Evolutionary conservation across 176 grass and related monocot genomes (phyloP).

Genomic region (Aegilops bicornis): DNA sequence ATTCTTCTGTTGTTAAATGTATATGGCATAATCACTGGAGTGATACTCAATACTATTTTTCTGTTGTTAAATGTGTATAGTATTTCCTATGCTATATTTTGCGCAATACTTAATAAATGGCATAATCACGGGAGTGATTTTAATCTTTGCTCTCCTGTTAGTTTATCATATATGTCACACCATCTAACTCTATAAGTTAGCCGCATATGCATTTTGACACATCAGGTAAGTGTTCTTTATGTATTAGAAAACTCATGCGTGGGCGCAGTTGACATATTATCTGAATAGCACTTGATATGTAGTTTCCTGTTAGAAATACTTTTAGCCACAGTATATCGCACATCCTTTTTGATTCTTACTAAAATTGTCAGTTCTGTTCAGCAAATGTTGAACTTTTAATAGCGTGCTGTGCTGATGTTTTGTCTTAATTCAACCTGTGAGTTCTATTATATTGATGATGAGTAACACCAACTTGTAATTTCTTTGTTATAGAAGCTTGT

Average conservation of each 20-base stretch:
- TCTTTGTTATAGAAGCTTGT: neutral
- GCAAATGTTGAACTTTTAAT: neutral
- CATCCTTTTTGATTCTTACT: neutral
- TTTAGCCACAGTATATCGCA: neutral
- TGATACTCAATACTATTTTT: neutral
- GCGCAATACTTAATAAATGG: neutral
- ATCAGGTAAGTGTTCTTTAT: conserved; percentile 1
- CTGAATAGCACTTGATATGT: neutral
- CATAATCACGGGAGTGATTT: neutral
- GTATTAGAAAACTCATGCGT: neutral
- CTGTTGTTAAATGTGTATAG: neutral
- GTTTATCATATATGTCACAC: neutral
- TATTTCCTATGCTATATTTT: neutral
- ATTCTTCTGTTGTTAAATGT: neutral
- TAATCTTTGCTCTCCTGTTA: neutral
- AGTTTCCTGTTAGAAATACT: neutral
- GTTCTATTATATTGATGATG: neutral
- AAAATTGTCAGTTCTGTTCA: neutral
- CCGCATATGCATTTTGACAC: neutral
- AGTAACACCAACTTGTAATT: neutral
- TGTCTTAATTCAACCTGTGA: neutral
- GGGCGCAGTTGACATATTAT: neutral
- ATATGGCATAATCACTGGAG: neutral
- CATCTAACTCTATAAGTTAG: conserved; percentile 18
- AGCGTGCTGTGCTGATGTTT: neutral